These are phyloP conservation scores for Pinus albicaulis DNA, from an alignment of 75 land plant species.

Conservation along the genomic window DNA sequence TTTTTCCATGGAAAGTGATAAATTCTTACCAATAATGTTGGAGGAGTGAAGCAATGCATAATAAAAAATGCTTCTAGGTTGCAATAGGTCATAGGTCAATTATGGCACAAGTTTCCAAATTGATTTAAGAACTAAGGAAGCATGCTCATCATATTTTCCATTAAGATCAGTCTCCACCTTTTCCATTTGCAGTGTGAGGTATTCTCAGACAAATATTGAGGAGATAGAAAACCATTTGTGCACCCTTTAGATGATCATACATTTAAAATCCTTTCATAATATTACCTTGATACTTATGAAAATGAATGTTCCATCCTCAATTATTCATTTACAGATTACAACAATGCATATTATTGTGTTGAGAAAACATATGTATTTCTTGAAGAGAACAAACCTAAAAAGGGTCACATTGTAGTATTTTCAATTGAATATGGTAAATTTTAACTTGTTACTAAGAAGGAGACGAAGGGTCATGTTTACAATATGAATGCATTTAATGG, in stretches of 20 bases:
- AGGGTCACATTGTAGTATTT: too few relatives aligned
- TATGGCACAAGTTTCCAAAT: too few relatives aligned
- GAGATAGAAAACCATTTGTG: conserved; percentile 90
- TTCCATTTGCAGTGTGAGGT: conserved; percentile 77
- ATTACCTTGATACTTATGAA: conserved; percentile 81
- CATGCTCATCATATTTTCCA: conserved; percentile 95
- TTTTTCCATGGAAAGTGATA: too few relatives aligned
- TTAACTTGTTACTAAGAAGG: too few relatives aligned
- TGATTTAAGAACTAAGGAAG: too few relatives aligned
- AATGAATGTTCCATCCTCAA: conserved; percentile 94
- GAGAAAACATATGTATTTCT: conserved; percentile 97
- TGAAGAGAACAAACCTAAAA: conserved; percentile 84
- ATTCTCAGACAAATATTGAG: conserved; percentile 54
- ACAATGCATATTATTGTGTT: conserved; percentile 85
- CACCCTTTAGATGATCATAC: conserved; percentile 95
- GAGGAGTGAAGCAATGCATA: too few relatives aligned
- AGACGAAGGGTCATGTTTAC: too few relatives aligned
- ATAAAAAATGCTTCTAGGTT: too few relatives aligned
- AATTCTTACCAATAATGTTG: too few relatives aligned
- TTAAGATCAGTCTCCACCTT: conserved; percentile 91
- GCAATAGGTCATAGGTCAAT: too few relatives aligned
- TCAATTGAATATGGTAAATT: too few relatives aligned
- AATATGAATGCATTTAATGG: too few relatives aligned
- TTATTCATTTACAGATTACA: conserved; percentile 92
- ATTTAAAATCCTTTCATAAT: conserved; percentile 80